These are phyloP conservation scores for Lepidium aucheri DNA, from an alignment of 345 rosid species.

Conservation along the genomic window DNA sequence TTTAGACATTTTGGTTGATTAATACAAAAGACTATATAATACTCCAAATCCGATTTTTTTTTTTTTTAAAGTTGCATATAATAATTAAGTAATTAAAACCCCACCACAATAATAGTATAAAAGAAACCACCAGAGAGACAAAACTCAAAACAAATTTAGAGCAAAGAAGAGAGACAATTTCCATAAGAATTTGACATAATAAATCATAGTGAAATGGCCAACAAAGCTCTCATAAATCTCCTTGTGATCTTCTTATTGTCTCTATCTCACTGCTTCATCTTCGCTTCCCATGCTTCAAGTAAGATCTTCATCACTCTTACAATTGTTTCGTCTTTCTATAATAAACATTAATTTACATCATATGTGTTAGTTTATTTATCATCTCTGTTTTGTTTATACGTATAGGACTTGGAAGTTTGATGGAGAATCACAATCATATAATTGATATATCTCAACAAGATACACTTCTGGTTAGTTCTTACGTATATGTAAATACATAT, in stretches of 20 bases:
- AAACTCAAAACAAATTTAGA: background rate
- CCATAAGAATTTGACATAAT: background rate
- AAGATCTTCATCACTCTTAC: background rate
- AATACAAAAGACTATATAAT: background rate
- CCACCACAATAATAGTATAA: background rate
- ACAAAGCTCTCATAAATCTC: slow-evolving; percentile 24
- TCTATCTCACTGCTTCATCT: slow-evolving; percentile 26
- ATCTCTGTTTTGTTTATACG: background rate
- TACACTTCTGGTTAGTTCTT: slow-evolving; percentile 10
- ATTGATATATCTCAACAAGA: background rate
- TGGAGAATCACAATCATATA: slow-evolving; percentile 15
- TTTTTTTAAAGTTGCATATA: background rate
- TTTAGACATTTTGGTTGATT: background rate
- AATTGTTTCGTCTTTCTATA: background rate
- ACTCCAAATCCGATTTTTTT: background rate
- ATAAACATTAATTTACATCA: background rate
- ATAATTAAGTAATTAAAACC: background rate
- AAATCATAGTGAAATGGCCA: slow-evolving; percentile 33
- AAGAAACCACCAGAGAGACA: background rate
- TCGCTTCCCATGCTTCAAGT: slow-evolving; percentile 20
- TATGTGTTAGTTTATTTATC: background rate
- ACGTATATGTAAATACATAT: background rate
- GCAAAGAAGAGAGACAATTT: background rate
- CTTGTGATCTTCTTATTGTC: slow-evolving; percentile 30
- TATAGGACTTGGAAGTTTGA: slow-evolving; percentile 37